Conservation (phyloP, 2,329 filamentous ascomycete species). For the Xylaria sp. region DNA sequence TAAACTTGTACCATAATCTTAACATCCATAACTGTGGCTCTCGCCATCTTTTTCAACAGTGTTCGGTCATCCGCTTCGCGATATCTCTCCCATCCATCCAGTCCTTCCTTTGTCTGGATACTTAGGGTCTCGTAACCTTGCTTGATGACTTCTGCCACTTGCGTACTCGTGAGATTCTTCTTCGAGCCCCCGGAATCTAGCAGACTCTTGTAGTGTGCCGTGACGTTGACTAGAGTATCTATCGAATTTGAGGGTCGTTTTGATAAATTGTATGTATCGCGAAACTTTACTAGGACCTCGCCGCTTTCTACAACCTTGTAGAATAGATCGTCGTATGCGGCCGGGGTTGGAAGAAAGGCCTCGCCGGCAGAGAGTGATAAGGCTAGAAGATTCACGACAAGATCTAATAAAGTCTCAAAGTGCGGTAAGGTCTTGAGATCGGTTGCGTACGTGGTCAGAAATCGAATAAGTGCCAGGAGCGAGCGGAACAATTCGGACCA, state of each 20-base stretch:
- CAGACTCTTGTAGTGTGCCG: slow-evolving; percentile 86
- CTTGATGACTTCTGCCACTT: slow-evolving; percentile 93
- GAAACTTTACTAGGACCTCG: slow-evolving; percentile 83
- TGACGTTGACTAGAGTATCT: slow-evolving; percentile 84
- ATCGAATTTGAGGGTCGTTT: slow-evolving; percentile 76
- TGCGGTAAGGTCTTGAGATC: slow-evolving; percentile 77
- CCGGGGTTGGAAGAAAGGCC: slow-evolving; percentile 86
- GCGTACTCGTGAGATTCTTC: slow-evolving; percentile 76
- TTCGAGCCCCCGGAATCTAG: slow-evolving; percentile 57
- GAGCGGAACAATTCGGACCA: slow-evolving; percentile 96
- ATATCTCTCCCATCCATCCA: slow-evolving; percentile 87
- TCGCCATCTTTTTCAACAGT: slow-evolving; percentile 86
- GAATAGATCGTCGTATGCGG: slow-evolving; percentile 94
- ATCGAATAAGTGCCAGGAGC: slow-evolving; percentile 86
- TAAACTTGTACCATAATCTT: slow-evolving; percentile 61
- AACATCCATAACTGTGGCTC: slow-evolving; percentile 76
- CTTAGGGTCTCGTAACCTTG: slow-evolving; percentile 95
- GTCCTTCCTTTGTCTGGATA: slow-evolving; percentile 86
- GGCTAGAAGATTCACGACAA: slow-evolving; percentile 83
- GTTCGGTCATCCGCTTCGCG: slow-evolving; percentile 87
- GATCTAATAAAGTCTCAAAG: slow-evolving; percentile 78
- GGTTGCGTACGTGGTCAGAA: slow-evolving; percentile 85
- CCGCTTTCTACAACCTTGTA: slow-evolving; percentile 97
- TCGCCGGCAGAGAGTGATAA: slow-evolving; percentile 88
- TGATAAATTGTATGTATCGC: slow-evolving; percentile 75